These are phyloP conservation scores for Podaxis sp. DNA, from an alignment of 768 basidiomycete species.

Conservation along the genomic window DNA sequence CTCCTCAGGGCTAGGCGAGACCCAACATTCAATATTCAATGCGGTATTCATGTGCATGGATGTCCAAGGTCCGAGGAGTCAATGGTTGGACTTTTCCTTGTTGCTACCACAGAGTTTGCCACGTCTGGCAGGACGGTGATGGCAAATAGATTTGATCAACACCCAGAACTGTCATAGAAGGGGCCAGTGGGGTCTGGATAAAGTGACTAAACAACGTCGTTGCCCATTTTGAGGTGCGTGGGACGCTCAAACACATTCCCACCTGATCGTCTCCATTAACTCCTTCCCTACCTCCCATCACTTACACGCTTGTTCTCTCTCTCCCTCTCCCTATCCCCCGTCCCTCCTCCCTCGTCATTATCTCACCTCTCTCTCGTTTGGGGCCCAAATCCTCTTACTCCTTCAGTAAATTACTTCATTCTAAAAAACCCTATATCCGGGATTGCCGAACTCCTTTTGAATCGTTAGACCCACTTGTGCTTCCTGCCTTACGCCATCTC, in stretches of 20 bases:
- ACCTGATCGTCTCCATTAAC: conserved; percentile 9
- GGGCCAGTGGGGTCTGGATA: background rate
- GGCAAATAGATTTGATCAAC: too few relatives aligned
- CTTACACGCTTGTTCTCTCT: background rate
- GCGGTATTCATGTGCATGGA: too few relatives aligned
- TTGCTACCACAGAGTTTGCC: too few relatives aligned
- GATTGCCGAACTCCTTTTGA: background rate
- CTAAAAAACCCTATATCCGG: background rate
- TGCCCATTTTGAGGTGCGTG: conserved; percentile 2
- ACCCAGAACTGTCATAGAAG: background rate
- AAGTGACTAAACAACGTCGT: background rate
- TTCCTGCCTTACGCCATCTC: background rate
- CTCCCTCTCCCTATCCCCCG: background rate
- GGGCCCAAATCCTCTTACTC: background rate
- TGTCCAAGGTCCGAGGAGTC: too few relatives aligned
- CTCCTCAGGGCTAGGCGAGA: too few relatives aligned
- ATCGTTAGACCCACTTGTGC: background rate
- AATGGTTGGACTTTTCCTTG: too few relatives aligned
- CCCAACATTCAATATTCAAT: too few relatives aligned
- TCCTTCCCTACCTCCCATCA: conserved; percentile 4
- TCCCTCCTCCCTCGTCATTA: background rate
- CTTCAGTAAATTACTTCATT: background rate
- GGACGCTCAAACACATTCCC: background rate
- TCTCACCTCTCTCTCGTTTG: background rate
- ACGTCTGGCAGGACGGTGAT: too few relatives aligned